Evolutionary conservation across 192 early-diverging fungal species (phyloP).

Genomic region (Podila verticillata): DNA sequence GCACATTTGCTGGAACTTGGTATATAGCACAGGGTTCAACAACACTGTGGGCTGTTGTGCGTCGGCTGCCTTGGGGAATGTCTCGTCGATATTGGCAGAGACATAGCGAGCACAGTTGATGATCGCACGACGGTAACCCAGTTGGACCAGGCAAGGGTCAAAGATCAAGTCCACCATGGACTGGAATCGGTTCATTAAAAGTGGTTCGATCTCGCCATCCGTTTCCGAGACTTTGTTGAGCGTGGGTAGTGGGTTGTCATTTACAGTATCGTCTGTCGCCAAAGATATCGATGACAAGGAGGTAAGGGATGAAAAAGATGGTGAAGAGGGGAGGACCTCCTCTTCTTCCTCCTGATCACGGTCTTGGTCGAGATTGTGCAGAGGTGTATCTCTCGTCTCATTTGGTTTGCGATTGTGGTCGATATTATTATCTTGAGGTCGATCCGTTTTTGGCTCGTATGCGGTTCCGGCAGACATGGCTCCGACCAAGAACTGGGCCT

Average conservation of each 20-base stretch:
- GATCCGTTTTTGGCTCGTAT: constrained; percentile 22
- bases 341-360: not conserved
- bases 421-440: not conserved
- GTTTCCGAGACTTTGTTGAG: not conserved
- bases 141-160: constrained; percentile 30
- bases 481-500: constrained; percentile 25
- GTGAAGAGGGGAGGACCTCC: not conserved
- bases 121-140: constrained; percentile 39
- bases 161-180: constrained; percentile 41
- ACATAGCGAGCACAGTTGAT: constrained; percentile 50
- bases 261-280: not conserved
- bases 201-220: not conserved
- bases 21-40: constrained; percentile 5
- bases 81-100: constrained; percentile 36
- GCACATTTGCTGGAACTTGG: constrained; percentile 7
- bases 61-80: constrained; percentile 16
- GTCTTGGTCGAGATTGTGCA: not conserved
- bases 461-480: constrained; percentile 23
- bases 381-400: too few species aligned
- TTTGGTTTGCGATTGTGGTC: not conserved
- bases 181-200: constrained; percentile 29
- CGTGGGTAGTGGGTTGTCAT: not conserved
- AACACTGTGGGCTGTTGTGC: constrained; percentile 1
- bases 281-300: not conserved
- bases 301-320: not conserved